A percentile compares a stretch with the other conserved stretches of the same genome.
phyloP scores from a whole-genome alignment of 257 asterid genomes.

The Solanum pennellii region DNA sequence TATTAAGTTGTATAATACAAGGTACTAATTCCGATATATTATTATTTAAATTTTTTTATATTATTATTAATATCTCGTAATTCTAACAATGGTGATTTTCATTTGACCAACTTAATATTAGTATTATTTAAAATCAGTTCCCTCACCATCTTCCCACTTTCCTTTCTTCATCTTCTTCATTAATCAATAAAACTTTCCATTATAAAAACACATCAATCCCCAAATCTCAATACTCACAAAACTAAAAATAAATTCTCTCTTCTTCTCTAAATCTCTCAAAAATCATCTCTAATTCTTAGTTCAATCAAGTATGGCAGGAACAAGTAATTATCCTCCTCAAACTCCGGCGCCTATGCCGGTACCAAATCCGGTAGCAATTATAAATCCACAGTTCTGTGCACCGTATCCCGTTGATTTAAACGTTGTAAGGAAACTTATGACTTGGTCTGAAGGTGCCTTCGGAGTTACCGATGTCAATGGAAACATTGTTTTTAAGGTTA shows the following conservation, averaged over 20 bases:
- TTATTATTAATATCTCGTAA: no score
- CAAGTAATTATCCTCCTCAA: background rate
- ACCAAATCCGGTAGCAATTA: slow-evolving; percentile 12
- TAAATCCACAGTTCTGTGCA: slow-evolving; percentile 55
- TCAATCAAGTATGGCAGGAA: background rate
- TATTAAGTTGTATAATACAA: no score
- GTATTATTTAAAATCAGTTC: no score
- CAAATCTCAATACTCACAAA: background rate
- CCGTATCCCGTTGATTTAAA: slow-evolving; percentile 42
- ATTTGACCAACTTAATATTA: background rate
- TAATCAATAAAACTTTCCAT: no score
- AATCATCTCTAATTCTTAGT: background rate
- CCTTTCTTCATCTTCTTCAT: background rate
- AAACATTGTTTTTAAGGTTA: slow-evolving; percentile 36
- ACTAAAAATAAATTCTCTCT: background rate
- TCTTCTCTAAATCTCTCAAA: background rate
- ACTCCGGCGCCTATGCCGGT: background rate
- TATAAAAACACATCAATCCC: background rate
- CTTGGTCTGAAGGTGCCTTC: slow-evolving; percentile 39
- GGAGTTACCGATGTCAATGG: slow-evolving; percentile 55
- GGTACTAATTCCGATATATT: no score
- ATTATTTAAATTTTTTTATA: no score
- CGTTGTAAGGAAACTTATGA: slow-evolving; percentile 43
- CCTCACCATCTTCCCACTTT: background rate
- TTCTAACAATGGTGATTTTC: no score